A percentile compares a stretch with the other conserved stretches of the same genome.
Evolutionary conservation across 352 stramenopile genomes (phyloP).

Genomic region (Pythium biforme): DNA sequence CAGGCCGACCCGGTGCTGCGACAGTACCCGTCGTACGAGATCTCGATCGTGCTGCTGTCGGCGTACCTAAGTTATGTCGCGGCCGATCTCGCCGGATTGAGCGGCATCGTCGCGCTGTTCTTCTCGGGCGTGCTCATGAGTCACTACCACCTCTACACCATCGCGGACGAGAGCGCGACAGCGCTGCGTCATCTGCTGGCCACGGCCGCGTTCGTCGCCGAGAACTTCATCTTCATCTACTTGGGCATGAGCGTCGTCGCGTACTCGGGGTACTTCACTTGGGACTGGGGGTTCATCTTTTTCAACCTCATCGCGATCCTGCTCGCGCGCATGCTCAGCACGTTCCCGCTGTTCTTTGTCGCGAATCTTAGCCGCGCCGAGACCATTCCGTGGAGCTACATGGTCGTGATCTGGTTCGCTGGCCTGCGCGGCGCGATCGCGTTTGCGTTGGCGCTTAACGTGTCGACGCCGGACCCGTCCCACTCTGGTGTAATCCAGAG

Average conservation of each 20-base stretch:
- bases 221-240: constrained; percentile 90
- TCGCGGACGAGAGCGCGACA: constrained; percentile 71
- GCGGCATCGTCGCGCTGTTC: constrained; percentile 93
- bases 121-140: constrained; percentile 91
- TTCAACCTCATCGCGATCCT: constrained; percentile 69
- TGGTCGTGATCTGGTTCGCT: constrained; percentile 91
- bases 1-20: constrained; percentile 68
- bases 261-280: constrained; percentile 75
- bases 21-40: constrained; percentile 84
- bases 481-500: constrained; percentile 48
- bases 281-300: constrained; percentile 84
- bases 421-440: constrained; percentile 92
- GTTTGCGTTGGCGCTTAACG: constrained; percentile 87
- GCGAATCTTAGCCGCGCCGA: constrained; percentile 66
- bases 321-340: constrained; percentile 66
- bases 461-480: constrained; percentile 30
- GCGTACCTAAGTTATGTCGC: constrained; percentile 84
- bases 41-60: constrained; percentile 82
- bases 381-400: constrained; percentile 66
- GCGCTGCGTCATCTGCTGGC: constrained; percentile 75
- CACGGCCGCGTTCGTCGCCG: constrained; percentile 79
- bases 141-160: constrained; percentile 87
- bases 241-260: constrained; percentile 83
- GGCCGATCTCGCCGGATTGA: constrained; percentile 71
- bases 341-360: constrained; percentile 75